These are phyloP conservation scores for Petunia hybrid DNA, from an alignment of 305 asterid species.

Conservation along the genomic window DNA sequence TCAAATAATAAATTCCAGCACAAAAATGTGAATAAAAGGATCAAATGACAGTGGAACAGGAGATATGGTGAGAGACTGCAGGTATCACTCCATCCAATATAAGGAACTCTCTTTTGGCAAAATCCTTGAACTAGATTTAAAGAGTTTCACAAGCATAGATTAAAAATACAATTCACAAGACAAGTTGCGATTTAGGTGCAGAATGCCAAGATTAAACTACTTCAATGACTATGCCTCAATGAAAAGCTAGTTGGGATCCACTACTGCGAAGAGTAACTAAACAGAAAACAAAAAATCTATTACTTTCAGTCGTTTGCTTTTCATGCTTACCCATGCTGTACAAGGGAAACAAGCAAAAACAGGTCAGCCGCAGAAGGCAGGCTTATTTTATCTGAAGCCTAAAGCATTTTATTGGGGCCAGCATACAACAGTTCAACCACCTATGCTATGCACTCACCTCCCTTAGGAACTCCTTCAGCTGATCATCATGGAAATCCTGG, in stretches of 20 bases:
- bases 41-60: not conserved
- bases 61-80: not conserved
- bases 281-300: not conserved
- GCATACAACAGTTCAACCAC: not conserved
- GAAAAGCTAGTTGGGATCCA: not conserved
- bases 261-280: not conserved
- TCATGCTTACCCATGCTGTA: not conserved
- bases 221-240: not conserved
- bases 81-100: not conserved
- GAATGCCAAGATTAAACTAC: conserved; percentile 18
- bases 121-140: conserved; percentile 7
- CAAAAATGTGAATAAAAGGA: conserved; percentile 8
- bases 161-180: not conserved
- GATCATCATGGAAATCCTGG: conserved; percentile 92
- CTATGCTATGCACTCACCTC: conserved; percentile 61
- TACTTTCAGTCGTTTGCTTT: not conserved
- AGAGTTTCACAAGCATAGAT: conserved; percentile 14
- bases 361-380: not conserved
- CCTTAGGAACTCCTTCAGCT: conserved; percentile 83
- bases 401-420: not conserved
- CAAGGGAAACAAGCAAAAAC: conserved; percentile 15
- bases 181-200: not conserved
- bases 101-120: not conserved
- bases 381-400: conserved; percentile 21
- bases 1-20: conserved; percentile 12